Evolutionary conservation across 345 rosid species (phyloP).

Genomic region (Brassica rapa): DNA sequence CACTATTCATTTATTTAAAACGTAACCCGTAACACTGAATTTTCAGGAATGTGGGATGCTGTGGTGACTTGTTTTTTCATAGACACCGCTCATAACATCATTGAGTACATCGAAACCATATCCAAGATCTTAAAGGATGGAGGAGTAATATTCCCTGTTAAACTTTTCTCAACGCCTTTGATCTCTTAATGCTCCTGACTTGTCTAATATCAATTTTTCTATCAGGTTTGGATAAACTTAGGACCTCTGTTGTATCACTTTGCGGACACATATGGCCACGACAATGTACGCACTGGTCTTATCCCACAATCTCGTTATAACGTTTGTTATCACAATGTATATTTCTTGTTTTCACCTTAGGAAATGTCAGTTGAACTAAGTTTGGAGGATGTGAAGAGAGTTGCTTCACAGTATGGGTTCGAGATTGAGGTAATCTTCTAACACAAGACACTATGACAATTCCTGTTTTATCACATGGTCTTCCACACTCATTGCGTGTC

Average conservation of each 20-base stretch:
- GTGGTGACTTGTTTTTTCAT: conserved; percentile 96
- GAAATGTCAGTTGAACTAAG: conserved; percentile 97
- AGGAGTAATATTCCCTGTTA: conserved; percentile 59
- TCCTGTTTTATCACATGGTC: neutral
- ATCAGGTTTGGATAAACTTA: conserved; percentile 94
- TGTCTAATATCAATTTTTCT: neutral
- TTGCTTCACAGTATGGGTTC: conserved; percentile 76
- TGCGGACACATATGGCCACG: conserved; percentile 79
- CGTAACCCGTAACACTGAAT: conserved; percentile 13
- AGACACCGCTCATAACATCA: conserved; percentile 90
- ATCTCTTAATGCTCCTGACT: conserved; percentile 16
- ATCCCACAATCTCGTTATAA: neutral
- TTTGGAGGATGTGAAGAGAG: conserved; percentile 88
- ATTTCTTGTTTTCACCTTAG: conserved; percentile 40
- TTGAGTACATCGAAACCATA: conserved; percentile 92
- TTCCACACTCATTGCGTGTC: conserved; percentile 13
- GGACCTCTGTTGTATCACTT: conserved; percentile 96
- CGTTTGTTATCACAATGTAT: conserved; percentile 1
- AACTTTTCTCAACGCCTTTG: conserved; percentile 22
- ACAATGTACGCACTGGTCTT: conserved; percentile 60
- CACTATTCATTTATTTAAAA: neutral
- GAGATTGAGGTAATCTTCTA: conserved; percentile 55
- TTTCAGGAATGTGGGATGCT: conserved; percentile 93
- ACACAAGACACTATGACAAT: neutral
- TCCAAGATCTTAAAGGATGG: conserved; percentile 89